Conservation (phyloP, 78 protist species). For the Polysphondylium violaceum region DNA sequence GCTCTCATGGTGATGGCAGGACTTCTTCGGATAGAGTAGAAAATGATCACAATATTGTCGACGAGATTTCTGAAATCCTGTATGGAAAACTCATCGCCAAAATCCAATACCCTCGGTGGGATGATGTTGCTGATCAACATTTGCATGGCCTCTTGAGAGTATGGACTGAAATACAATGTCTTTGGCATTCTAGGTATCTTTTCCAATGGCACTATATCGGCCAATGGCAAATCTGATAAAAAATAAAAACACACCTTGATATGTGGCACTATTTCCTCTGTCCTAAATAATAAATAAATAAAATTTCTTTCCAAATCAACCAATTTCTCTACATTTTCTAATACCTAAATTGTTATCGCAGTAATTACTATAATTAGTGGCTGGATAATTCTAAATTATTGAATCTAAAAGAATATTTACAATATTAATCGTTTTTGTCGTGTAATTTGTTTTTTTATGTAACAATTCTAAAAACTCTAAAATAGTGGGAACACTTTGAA, state of each 20-base stretch:
- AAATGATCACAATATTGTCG: no score
- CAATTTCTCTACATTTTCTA: conserved; percentile 4
- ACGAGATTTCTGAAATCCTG: no score
- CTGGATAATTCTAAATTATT: no score
- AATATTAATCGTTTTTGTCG: conserved; percentile 6
- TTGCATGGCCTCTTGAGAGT: no score
- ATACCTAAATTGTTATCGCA: background rate
- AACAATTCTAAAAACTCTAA: background rate
- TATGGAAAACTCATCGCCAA: no score
- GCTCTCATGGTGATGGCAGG: no score
- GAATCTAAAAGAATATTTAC: background rate
- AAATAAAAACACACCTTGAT: conserved; percentile 1
- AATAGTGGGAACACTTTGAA: background rate
- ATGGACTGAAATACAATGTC: background rate
- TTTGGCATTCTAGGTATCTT: background rate
- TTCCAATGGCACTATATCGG: background rate
- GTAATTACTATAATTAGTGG: background rate
- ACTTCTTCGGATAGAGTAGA: no score
- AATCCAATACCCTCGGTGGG: no score
- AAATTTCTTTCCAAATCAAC: background rate
- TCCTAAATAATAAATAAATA: background rate
- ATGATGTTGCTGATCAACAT: no score
- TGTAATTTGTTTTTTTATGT: conserved; percentile 4
- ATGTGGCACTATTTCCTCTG: background rate
- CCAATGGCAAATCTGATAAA: conserved; percentile 3